A percentile compares a stretch with the other conserved stretches of the same genome.
Evolutionary conservation across 352 stramenopile species (phyloP).

Genomic region (Globisporangium uncinulatum): DNA sequence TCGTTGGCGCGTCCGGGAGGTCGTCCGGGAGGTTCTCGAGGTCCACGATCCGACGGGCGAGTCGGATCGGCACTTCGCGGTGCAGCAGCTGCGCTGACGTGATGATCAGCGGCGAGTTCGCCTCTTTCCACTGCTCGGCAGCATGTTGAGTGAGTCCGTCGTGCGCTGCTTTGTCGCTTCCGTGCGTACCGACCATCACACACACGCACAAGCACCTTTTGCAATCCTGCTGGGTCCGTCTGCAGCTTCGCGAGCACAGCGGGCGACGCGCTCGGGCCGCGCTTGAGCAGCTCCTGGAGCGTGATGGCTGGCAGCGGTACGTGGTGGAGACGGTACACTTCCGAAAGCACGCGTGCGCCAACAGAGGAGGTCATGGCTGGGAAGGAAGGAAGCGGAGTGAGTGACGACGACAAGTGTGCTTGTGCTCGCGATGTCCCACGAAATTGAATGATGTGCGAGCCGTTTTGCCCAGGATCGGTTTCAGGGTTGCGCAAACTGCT

Average conservation of each 20-base stretch:
- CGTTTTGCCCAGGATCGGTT: too few relatives aligned
- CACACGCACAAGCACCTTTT: slow-evolving; percentile 15
- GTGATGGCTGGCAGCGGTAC: slow-evolving; percentile 77
- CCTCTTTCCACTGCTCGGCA: slow-evolving; percentile 39
- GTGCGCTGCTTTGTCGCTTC: not conserved
- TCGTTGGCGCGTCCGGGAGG: slow-evolving; percentile 47
- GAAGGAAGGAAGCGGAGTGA: not conserved
- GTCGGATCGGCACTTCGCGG: slow-evolving; percentile 71
- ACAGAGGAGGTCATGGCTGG: slow-evolving; percentile 25
- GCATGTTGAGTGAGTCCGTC: not conserved
- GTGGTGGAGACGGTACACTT: slow-evolving; percentile 82
- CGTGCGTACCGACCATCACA: not conserved
- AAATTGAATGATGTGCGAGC: not conserved
- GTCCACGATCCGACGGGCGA: slow-evolving; percentile 77
- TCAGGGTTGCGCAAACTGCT: too few relatives aligned
- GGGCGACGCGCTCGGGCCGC: slow-evolving; percentile 42
- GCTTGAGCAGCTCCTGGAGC: slow-evolving; percentile 67
- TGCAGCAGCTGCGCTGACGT: slow-evolving; percentile 77
- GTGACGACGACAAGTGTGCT: not conserved
- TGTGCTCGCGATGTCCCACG: too few relatives aligned
- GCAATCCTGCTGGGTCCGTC: slow-evolving; percentile 34
- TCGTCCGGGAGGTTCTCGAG: slow-evolving; percentile 75
- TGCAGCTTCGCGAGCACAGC: slow-evolving; percentile 47
- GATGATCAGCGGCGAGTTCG: slow-evolving; percentile 65
- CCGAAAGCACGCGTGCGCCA: slow-evolving; percentile 58